Evolutionary conservation across 169 alveolate genomes (phyloP).

Genomic region (Plasmodium vinckei): DNA sequence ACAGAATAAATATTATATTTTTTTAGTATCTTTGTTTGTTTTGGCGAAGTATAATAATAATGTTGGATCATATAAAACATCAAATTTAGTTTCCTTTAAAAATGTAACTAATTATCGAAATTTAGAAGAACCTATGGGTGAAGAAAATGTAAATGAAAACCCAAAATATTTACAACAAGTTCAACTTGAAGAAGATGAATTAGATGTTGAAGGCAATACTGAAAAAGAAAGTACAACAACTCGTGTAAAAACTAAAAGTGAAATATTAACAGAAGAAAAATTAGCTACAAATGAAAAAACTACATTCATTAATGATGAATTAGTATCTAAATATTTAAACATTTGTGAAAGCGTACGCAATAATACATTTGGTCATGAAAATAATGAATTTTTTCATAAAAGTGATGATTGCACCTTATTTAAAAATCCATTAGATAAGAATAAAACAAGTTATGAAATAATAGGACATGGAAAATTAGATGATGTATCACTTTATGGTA

Average conservation of each 20-base stretch:
- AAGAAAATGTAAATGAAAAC: not conserved
- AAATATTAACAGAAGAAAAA: not conserved
- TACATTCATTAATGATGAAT: constrained; percentile 8
- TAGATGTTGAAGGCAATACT: not conserved
- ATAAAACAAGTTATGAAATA: constrained; percentile 25
- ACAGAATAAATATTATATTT: too few species aligned
- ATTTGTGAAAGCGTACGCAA: constrained; percentile 17
- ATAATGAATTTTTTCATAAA: constrained; percentile 7
- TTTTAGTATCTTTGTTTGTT: too few species aligned
- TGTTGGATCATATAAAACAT: too few species aligned
- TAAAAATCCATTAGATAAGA: constrained; percentile 19
- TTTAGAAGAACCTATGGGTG: not conserved
- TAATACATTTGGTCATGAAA: not conserved
- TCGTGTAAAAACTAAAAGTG: not conserved
- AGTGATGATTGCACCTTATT: constrained; percentile 8
- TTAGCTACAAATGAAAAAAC: not conserved
- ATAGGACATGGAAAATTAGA: constrained; percentile 27
- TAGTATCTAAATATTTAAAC: constrained; percentile 3
- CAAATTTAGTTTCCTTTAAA: not conserved
- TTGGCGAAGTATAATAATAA: too few species aligned
- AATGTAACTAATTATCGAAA: not conserved
- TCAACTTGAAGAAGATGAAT: not conserved
- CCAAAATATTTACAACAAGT: not conserved
- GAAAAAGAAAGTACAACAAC: not conserved
- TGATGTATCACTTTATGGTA: constrained; percentile 45